Conservation (phyloP, 768 basidiomycete genomes). For the Leccinum barrowsii region DNA sequence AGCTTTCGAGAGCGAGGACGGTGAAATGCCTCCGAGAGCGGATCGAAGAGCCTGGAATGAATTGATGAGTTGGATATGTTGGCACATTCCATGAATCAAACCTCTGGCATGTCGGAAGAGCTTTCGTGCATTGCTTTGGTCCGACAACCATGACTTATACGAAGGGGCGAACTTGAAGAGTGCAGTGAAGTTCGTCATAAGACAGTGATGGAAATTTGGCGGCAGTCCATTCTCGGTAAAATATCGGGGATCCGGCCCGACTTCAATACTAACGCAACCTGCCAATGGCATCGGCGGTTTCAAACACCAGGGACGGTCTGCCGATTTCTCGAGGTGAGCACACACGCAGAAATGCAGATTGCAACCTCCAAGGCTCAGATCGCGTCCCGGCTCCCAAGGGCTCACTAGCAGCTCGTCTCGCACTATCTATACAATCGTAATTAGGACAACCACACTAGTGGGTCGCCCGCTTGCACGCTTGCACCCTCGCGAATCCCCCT, state of each 20-base stretch:
- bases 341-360: no score
- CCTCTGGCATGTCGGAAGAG: neutral
- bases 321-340: no score
- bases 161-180: neutral
- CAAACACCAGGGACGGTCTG: no score
- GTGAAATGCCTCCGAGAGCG: constrained; percentile 39
- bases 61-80: neutral
- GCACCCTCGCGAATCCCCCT: constrained; percentile 42
- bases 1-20: constrained; percentile 77
- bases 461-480: constrained; percentile 45
- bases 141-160: neutral
- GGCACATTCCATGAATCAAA: neutral
- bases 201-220: no score
- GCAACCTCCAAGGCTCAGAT: no score
- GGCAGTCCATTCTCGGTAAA: no score
- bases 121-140: neutral
- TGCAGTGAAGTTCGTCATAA: no score
- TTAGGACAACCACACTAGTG: constrained; percentile 31
- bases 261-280: no score
- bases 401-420: no score
- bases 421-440: neutral
- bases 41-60: neutral
- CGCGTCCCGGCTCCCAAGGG: no score
- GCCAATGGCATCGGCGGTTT: no score
- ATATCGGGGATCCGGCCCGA: no score